Conservation (phyloP, 768 basidiomycete genomes). For the Termitomyces sp. region DNA sequence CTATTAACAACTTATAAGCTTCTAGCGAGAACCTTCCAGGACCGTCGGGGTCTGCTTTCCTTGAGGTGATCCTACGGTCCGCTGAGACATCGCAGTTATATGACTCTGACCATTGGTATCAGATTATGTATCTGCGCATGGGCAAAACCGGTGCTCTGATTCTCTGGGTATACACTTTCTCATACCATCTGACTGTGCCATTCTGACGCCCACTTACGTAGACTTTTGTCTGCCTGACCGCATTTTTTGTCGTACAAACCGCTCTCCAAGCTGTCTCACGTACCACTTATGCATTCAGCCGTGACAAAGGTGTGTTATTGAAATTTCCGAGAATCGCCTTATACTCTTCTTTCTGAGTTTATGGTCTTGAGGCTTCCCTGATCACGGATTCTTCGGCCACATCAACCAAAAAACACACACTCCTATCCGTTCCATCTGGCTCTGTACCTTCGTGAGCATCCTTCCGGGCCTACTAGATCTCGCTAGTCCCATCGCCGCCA, state of each 20-base stretch:
- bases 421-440: slow-evolving; percentile 74
- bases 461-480: slow-evolving; percentile 71
- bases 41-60: slow-evolving; percentile 64
- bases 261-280: slow-evolving; percentile 80
- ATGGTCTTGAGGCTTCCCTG: slow-evolving; percentile 52
- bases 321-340: background rate
- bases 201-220: slow-evolving; percentile 14
- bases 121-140: slow-evolving; percentile 74
- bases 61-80: slow-evolving; percentile 36
- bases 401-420: slow-evolving; percentile 60
- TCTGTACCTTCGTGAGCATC: slow-evolving; percentile 60
- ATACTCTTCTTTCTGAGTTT: background rate
- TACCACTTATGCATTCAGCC: slow-evolving; percentile 80
- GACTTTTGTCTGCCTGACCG: slow-evolving; percentile 77
- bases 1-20: background rate
- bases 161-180: slow-evolving; percentile 52
- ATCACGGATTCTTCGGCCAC: slow-evolving; percentile 71
- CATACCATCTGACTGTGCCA: background rate
- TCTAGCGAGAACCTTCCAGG: slow-evolving; percentile 61
- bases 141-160: slow-evolving; percentile 72
- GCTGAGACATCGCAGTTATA: background rate
- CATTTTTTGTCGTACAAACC: slow-evolving; percentile 80
- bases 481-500: slow-evolving; percentile 70
- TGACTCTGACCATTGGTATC: slow-evolving; percentile 1
- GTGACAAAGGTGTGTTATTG: slow-evolving; percentile 52